Evolutionary conservation across 129 eudicot genomes (phyloP), one percentile per base, ranked within the genome.

Genomic region (Calendula officinalis): DNA sequence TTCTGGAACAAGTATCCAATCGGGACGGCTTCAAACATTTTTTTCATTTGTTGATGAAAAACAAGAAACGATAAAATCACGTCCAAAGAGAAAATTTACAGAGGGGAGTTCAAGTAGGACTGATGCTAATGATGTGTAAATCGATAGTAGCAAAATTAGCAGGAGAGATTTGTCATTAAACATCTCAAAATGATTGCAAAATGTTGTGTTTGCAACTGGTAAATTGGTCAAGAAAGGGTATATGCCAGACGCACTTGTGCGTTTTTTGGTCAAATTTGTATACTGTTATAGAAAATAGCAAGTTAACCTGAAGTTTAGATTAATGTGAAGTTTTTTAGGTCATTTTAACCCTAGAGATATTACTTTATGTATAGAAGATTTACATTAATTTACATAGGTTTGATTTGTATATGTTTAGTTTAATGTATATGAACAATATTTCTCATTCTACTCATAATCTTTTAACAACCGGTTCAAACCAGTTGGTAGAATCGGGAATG

Each of bases 21-120:
- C 90, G 6, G 77, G 70, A 11, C 76, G 76, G 9, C 73, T 90
- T 35, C 86, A 69, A 22, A 77, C 80, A 16, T 87, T 81, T 50
- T 32, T 87, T 36, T 72, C 90, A 43, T 43, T 43, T 43, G 13
- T 43, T 43, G 13, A 43, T 43, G 48, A 43, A 7, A 43, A 43
- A 43, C 11, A 43, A 43, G 48, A 43, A 13, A 43, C 48, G 4
- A 5, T 10, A 13, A 43, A 43, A 43, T 11, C 48, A 2, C 13
- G 48, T 43, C 3, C 13, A 43, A 43, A 43, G 48, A 43, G 13
- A 43, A 43, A 43, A 43, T 43, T 8, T 43, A 43, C 48, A 6
- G 13, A 9, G 13, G 48, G 48, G n/a, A 43, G 4, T 9, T 43
- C 48, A 10, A 43, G 48, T 13, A 43, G 48, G 48, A 0, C 13